A percentile compares a stretch with the other conserved stretches of the same genome.
phyloP scores from a whole-genome alignment of 2,329 filamentous ascomycete species.

The Coniochaeta sp. region DNA sequence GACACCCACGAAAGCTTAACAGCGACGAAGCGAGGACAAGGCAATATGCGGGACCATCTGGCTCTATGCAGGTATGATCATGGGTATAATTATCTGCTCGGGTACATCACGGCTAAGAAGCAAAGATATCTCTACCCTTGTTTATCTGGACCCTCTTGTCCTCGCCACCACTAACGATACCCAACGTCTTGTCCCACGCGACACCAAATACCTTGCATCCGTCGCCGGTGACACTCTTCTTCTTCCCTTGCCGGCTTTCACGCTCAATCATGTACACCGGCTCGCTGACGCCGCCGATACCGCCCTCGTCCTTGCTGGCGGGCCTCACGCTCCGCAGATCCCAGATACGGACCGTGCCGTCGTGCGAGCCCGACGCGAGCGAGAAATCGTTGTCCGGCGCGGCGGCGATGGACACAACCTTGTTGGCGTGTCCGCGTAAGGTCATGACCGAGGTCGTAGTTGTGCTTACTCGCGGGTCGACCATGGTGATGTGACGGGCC shows the following conservation, averaged over 20 bases:
- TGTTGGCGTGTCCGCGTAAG: conserved; percentile 82
- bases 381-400: conserved; percentile 64
- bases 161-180: conserved; percentile 86
- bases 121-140: conserved; percentile 48
- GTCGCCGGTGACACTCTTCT: conserved; percentile 63
- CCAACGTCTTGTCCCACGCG: conserved; percentile 76
- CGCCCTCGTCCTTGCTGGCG: conserved; percentile 50
- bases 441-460: conserved; percentile 77
- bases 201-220: conserved; percentile 88
- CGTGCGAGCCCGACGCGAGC: conserved; percentile 84
- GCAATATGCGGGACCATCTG: background rate
- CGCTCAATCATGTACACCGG: conserved; percentile 68
- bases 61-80: background rate
- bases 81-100: conserved; percentile 11
- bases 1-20: background rate
- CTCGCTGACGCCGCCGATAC: conserved; percentile 59
- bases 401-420: conserved; percentile 42
- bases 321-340: conserved; percentile 69
- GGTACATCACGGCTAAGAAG: conserved; percentile 6
- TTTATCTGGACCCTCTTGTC: conserved; percentile 95
- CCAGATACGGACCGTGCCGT: conserved; percentile 91
- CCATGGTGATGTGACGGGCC: conserved; percentile 81
- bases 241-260: conserved; percentile 60
- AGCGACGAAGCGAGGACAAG: background rate
- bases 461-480: conserved; percentile 78